phyloP scores from a whole-genome alignment of 805 yeast species.

The Candida germanica region DNA sequence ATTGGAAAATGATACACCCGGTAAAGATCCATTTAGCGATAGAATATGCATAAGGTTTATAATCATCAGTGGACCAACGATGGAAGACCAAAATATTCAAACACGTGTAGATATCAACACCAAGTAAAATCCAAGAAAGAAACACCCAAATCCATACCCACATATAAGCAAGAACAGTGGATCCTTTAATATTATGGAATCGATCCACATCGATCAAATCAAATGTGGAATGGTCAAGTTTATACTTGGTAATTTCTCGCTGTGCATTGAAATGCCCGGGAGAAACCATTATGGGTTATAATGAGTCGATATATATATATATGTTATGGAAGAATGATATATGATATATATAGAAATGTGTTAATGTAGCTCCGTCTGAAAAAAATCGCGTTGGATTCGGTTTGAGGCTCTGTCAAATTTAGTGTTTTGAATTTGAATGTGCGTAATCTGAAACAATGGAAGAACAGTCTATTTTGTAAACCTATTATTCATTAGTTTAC shows the following conservation, averaged over 20 bases:
- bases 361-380: too few relatives aligned
- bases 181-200: constrained; percentile 42
- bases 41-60: constrained; percentile 45
- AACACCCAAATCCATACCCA: constrained; percentile 48
- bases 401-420: not conserved
- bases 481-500: too few relatives aligned
- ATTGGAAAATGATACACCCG: constrained; percentile 74
- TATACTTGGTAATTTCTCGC: constrained; percentile 25
- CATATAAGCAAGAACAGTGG: constrained; percentile 45
- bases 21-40: constrained; percentile 70
- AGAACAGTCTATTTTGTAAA: not conserved
- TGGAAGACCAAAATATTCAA: constrained; percentile 69
- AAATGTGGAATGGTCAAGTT: constrained; percentile 42
- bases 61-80: constrained; percentile 58
- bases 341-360: too few relatives aligned
- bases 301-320: too few relatives aligned
- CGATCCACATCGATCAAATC: constrained; percentile 46
- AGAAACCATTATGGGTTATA: too few relatives aligned
- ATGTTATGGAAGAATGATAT: too few relatives aligned
- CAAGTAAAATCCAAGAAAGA: constrained; percentile 50
- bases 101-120: constrained; percentile 77
- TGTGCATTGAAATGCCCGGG: constrained; percentile 19
- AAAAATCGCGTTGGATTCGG: too few relatives aligned
- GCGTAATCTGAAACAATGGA: not conserved
- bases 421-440: not conserved